These are phyloP conservation scores for Wickerhamomyces xylosicus DNA, from an alignment of 805 yeast species.

Conservation along the genomic window DNA sequence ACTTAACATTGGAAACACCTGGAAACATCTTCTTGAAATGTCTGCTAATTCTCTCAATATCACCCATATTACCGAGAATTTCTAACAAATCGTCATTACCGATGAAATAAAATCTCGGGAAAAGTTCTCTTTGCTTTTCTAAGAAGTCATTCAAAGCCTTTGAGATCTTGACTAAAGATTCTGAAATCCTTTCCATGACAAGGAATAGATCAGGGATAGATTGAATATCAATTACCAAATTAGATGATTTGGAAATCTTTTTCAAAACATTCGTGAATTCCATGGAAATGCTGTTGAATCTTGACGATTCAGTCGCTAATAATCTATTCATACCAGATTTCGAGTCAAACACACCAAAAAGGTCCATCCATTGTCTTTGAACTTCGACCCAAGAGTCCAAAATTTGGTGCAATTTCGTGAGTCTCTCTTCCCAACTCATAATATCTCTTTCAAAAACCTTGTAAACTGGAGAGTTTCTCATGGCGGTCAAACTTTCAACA, in stretches of 20 bases:
- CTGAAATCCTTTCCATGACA: slow-evolving; percentile 39
- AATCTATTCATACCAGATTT: slow-evolving; percentile 48
- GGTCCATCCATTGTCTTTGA: slow-evolving; percentile 82
- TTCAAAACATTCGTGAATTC: slow-evolving; percentile 49
- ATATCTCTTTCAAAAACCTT: slow-evolving; percentile 50
- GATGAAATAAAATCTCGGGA: slow-evolving; percentile 76
- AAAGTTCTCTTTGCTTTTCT: slow-evolving; percentile 66
- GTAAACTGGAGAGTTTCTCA: slow-evolving; percentile 60
- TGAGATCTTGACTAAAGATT: slow-evolving; percentile 46
- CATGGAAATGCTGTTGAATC: slow-evolving; percentile 52
- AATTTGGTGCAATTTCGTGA: slow-evolving; percentile 40
- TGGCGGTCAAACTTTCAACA: slow-evolving; percentile 50
- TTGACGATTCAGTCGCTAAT: slow-evolving; percentile 57
- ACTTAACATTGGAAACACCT: slow-evolving; percentile 40
- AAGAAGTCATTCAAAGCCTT: slow-evolving; percentile 66
- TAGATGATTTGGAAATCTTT: slow-evolving; percentile 33
- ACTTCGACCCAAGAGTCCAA: slow-evolving; percentile 72
- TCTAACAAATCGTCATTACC: slow-evolving; percentile 88
- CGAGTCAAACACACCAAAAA: slow-evolving; percentile 65
- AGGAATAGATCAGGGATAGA: slow-evolving; percentile 36
- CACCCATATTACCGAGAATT: slow-evolving; percentile 56
- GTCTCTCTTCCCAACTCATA: slow-evolving; percentile 39
- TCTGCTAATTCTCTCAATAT: slow-evolving; percentile 35
- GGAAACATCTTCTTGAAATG: slow-evolving; percentile 66
- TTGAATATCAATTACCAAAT: slow-evolving; percentile 43